Evolutionary conservation across 2,329 filamentous ascomycete species (phyloP).

Genomic region (Aureobasidium sp.): DNA sequence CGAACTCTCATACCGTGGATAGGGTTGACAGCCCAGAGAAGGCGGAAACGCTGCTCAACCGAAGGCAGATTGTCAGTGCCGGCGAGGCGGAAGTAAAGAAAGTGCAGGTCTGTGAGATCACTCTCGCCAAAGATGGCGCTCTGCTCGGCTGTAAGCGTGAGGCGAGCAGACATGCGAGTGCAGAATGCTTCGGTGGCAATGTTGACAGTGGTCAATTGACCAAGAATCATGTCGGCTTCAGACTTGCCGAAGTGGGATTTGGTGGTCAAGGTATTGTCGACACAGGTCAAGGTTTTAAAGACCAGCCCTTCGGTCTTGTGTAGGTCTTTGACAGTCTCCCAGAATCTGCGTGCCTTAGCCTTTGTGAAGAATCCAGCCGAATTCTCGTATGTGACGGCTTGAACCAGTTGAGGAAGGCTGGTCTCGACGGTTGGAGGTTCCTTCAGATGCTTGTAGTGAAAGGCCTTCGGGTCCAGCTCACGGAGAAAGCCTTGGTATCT

Average conservation of each 20-base stretch:
- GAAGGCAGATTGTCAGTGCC: not conserved
- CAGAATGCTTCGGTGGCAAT: not conserved
- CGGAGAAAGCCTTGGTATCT: not conserved
- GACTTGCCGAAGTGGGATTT: not conserved
- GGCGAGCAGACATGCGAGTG: not conserved
- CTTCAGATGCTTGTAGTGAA: not conserved
- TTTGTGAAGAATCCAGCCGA: too few relatives aligned
- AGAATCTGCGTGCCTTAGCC: not conserved
- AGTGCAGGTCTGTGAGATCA: not conserved
- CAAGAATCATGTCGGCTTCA: not conserved
- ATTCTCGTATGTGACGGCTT: not conserved
- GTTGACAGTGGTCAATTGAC: not conserved
- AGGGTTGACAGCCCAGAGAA: not conserved
- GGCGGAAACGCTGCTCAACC: not conserved
- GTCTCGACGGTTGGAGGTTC: not conserved
- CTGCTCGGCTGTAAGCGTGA: not conserved
- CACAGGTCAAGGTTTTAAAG: not conserved
- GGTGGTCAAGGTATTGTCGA: not conserved
- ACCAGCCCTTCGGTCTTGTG: not conserved
- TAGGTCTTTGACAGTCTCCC: not conserved
- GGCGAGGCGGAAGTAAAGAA: not conserved
- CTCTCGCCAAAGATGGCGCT: not conserved
- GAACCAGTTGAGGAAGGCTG: not conserved
- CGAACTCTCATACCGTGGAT: not conserved
- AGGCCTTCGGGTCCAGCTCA: not conserved